A percentile compares a stretch with the other conserved stretches of the same genome.
These are phyloP conservation scores for Naganishia sp. DNA, from an alignment of 1,284 basidiomycete species.

Conservation along the genomic window DNA sequence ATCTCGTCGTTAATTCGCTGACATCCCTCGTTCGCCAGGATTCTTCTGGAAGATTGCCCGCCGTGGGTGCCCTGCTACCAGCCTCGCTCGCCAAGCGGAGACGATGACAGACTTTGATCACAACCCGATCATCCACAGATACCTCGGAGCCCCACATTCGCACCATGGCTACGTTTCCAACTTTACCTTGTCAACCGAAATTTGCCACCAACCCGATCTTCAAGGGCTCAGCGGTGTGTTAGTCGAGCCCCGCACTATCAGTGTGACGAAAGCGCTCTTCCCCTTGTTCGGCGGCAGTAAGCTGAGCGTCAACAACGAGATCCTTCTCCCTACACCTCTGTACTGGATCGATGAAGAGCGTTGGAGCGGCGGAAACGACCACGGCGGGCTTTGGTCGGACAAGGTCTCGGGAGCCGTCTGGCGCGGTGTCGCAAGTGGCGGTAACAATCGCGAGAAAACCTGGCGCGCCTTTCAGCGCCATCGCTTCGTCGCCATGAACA, in stretches of 20 bases:
- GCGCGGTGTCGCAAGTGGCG: slow-evolving; percentile 14
- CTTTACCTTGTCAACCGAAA: slow-evolving; percentile 11
- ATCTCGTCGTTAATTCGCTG: not conserved
- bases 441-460: slow-evolving; percentile 6
- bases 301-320: slow-evolving; percentile 13
- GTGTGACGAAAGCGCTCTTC: slow-evolving; percentile 4
- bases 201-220: slow-evolving; percentile 16
- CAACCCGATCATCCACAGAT: slow-evolving; percentile 4
- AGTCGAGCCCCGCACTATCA: not conserved
- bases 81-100: slow-evolving; percentile 10
- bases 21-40: slow-evolving; percentile 1
- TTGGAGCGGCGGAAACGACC: slow-evolving; percentile 7
- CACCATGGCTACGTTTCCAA: slow-evolving; percentile 21
- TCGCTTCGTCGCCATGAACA: slow-evolving; percentile 22
- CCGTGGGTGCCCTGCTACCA: slow-evolving; percentile 8
- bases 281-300: slow-evolving; percentile 16
- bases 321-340: slow-evolving; percentile 7
- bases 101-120: slow-evolving; percentile 21
- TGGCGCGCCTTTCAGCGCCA: slow-evolving; percentile 19
- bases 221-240: slow-evolving; percentile 16
- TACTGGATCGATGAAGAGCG: slow-evolving; percentile 21
- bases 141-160: slow-evolving; percentile 11
- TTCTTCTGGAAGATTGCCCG: slow-evolving; percentile 8
- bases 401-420: slow-evolving; percentile 8
- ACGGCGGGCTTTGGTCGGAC: slow-evolving; percentile 9